Evolutionary conservation across 2,329 filamentous ascomycete genomes (phyloP), one percentile per base, ranked within the genome.

Genomic region (Emergomyces orientalis): DNA sequence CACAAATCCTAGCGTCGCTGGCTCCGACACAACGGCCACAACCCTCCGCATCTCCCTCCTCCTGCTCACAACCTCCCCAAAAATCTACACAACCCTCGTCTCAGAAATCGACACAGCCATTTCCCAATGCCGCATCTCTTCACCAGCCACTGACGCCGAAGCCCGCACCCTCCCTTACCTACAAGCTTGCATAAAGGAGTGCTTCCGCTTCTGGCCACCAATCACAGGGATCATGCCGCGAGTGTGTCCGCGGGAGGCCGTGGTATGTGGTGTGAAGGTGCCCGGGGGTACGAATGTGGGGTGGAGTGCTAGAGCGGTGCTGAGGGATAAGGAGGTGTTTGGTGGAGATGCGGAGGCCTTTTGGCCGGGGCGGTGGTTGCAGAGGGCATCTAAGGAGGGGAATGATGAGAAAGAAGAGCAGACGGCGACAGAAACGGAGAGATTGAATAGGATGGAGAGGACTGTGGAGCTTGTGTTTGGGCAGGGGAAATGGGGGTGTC

Each of bases 361-460:
- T 67, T 72, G 76, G 27, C 82, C 82, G 0, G 80, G 81, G 59
- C 74, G 82, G 52, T 84, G 81, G 79, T 66, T 84, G 32, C 22
- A 13, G 73, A 79, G 25, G 59, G 17, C 3, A n/a, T 47, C 43
- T 47, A 11, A 22, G 2, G 47, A 54, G 8, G 37, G 25, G 45
- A 8, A n/a, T 17, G 22, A 41, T 4, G 30, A n/a, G n/a, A 17
- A n/a, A 8, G 22, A 22, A 37, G 22, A 19, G 7, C 32, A 32
- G 32, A 7, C 32, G 17, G 62, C 56, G 19, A 25, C 2, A 11
- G 59, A 63, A 7, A 32, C n/a, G 14, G 52, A 61, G 37, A 43
- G 32, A 14, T 37, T 62, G 25, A 34, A 34, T 56, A n/a, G 14
- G 17, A 62, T 62, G 60, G 41, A 64, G 34, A 32, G 60, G 22